Conservation (phyloP, 2,329 filamentous ascomycete genomes). For the Allantophomopsis cytisporea region DNA sequence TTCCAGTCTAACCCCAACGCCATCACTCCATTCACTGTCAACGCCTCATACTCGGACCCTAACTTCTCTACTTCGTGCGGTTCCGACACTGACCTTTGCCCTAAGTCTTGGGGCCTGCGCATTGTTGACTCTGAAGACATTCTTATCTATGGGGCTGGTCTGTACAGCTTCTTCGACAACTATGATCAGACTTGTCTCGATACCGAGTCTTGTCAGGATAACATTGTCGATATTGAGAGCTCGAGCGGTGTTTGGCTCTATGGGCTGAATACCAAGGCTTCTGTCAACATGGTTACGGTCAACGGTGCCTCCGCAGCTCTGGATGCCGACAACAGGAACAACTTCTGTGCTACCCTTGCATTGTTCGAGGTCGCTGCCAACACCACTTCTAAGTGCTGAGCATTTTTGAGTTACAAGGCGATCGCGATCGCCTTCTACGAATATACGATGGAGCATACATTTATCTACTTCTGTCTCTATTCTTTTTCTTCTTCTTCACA, state of each 20-base stretch:
- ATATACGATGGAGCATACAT: too few species aligned
- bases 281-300: slow-evolving; percentile 57
- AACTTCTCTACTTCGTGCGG: slow-evolving; percentile 46
- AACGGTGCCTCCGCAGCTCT: slow-evolving; percentile 38
- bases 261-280: slow-evolving; percentile 62
- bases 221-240: slow-evolving; percentile 63
- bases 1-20: slow-evolving; percentile 75
- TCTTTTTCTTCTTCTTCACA: too few species aligned
- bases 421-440: too few species aligned
- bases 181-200: slow-evolving; percentile 59
- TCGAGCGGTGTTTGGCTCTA: slow-evolving; percentile 46
- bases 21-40: slow-evolving; percentile 46
- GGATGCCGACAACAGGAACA: slow-evolving; percentile 50
- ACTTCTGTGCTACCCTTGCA: slow-evolving; percentile 49
- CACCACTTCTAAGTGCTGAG: too few species aligned
- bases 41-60: slow-evolving; percentile 49
- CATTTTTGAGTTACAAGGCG: too few species aligned
- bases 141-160: slow-evolving; percentile 57
- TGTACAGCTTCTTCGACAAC: slow-evolving; percentile 79
- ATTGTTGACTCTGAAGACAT: slow-evolving; percentile 53
- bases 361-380: slow-evolving; percentile 22
- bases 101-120: slow-evolving; percentile 67
- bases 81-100: slow-evolving; percentile 29
- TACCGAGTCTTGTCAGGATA: slow-evolving; percentile 58
- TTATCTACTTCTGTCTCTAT: too few species aligned